A percentile compares a stretch with the other conserved stretches of the same genome.
Conservation (phyloP, 306 rosid species). For the Sechiopsis laciniata region DNA sequence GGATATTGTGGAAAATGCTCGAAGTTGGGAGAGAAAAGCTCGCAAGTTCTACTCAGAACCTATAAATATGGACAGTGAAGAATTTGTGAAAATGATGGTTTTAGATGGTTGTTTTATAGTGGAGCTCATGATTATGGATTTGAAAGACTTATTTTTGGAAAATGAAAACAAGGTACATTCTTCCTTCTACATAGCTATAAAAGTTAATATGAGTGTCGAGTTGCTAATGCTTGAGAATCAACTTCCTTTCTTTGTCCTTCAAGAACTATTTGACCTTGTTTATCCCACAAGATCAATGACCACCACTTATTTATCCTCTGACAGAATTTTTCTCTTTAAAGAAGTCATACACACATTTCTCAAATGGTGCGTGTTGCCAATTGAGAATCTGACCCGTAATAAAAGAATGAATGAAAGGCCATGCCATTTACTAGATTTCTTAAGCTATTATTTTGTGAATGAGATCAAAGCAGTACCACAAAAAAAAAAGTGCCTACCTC, state of each 20-base stretch:
- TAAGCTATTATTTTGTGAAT: neutral
- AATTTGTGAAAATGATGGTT: constrained; percentile 48
- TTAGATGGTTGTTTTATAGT: constrained; percentile 64
- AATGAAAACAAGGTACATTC: constrained; percentile 41
- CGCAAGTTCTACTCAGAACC: constrained; percentile 55
- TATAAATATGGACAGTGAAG: constrained; percentile 27
- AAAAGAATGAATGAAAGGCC: neutral
- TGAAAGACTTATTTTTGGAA: neutral
- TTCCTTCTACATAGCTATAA: constrained; percentile 22
- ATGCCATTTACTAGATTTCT: neutral
- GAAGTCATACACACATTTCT: too few species aligned
- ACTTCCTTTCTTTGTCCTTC: constrained; percentile 56
- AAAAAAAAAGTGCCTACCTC: too few species aligned
- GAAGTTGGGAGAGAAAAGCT: constrained; percentile 34
- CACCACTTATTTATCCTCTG: too few species aligned
- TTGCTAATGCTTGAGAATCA: constrained; percentile 69
- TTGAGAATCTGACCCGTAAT: too few species aligned
- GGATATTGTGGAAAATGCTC: constrained; percentile 23
- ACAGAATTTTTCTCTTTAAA: neutral
- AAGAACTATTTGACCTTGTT: constrained; percentile 25
- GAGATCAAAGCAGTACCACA: too few species aligned
- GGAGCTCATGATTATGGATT: constrained; percentile 28
- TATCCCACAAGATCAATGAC: neutral
- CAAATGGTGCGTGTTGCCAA: neutral
- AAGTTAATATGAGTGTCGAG: constrained; percentile 29